Evolutionary conservation across 805 yeast genomes (phyloP).

Genomic region (Saccharomycopsis sp.): DNA sequence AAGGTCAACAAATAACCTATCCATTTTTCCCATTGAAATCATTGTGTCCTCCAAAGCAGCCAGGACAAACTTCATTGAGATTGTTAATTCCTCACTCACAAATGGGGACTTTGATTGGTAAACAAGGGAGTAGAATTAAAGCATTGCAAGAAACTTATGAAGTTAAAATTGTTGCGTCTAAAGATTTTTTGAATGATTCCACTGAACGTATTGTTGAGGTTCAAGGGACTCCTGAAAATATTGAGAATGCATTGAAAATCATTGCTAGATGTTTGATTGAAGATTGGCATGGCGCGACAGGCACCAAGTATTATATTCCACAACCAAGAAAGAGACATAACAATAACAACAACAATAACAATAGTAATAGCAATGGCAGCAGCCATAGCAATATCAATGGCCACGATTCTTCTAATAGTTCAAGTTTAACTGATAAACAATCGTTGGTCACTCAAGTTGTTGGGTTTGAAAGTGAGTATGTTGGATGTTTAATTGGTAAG

Average conservation of each 20-base stretch:
- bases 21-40: slow-evolving; percentile 55
- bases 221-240: slow-evolving; percentile 66
- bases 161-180: slow-evolving; percentile 82
- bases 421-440: slow-evolving; percentile 5
- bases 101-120: slow-evolving; percentile 85
- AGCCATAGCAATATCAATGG: slow-evolving; percentile 16
- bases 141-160: slow-evolving; percentile 59
- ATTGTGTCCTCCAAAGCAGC: slow-evolving; percentile 44
- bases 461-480: slow-evolving; percentile 70
- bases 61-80: slow-evolving; percentile 53
- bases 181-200: slow-evolving; percentile 72
- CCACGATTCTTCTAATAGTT: slow-evolving; percentile 10
- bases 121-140: slow-evolving; percentile 74
- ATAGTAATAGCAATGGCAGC: slow-evolving; percentile 4
- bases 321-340: slow-evolving; percentile 22
- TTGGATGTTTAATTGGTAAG: slow-evolving; percentile 85
- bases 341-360: slow-evolving; percentile 11
- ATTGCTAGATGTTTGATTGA: slow-evolving; percentile 68
- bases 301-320: slow-evolving; percentile 60
- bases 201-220: slow-evolving; percentile 83
- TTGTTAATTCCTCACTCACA: slow-evolving; percentile 76
- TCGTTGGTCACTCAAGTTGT: slow-evolving; percentile 34
- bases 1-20: slow-evolving; percentile 33
- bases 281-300: slow-evolving; percentile 61
- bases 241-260: slow-evolving; percentile 49